A percentile compares a stretch with the other conserved stretches of the same genome.
phyloP scores from a whole-genome alignment of 208 protist genomes.

The Phytomonas sp. region DNA sequence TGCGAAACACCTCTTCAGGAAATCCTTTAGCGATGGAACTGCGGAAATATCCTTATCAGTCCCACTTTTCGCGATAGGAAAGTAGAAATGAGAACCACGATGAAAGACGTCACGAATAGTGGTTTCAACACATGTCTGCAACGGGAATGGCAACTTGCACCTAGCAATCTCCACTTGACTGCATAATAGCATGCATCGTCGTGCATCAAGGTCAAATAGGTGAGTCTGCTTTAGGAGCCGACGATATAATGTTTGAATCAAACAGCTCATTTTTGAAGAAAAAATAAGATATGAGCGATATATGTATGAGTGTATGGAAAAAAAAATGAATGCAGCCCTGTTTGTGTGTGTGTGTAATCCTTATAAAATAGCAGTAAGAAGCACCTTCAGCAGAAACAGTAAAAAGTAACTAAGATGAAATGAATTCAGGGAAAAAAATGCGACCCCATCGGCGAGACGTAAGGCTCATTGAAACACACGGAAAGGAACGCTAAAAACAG shows the following conservation, averaged over 20 bases:
- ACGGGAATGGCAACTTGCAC: background rate
- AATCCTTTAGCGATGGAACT: background rate
- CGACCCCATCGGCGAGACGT: background rate
- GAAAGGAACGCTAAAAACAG: background rate
- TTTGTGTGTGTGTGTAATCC: conserved; percentile 2
- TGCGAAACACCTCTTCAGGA: background rate
- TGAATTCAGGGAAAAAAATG: conserved; percentile 12
- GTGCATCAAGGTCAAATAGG: background rate
- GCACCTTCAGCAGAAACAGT: conserved; percentile 5
- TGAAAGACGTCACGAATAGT: conserved; percentile 1
- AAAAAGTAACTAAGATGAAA: conserved; percentile 8
- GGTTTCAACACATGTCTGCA: background rate
- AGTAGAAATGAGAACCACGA: background rate
- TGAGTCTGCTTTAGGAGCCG: background rate
- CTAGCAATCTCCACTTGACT: background rate
- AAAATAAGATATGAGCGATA: conserved; percentile 6
- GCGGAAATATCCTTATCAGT: background rate
- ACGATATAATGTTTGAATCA: background rate
- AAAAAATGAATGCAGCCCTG: conserved; percentile 9
- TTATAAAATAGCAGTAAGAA: conserved; percentile 6
- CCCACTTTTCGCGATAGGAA: background rate
- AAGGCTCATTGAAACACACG: background rate
- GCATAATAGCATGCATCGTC: conserved; percentile 1
- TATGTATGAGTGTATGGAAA: conserved; percentile 3
- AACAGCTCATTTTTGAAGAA: background rate